These are phyloP conservation scores for Cornus controversa DNA, from an alignment of 148 eudicot genomes.

Conservation along the genomic window DNA sequence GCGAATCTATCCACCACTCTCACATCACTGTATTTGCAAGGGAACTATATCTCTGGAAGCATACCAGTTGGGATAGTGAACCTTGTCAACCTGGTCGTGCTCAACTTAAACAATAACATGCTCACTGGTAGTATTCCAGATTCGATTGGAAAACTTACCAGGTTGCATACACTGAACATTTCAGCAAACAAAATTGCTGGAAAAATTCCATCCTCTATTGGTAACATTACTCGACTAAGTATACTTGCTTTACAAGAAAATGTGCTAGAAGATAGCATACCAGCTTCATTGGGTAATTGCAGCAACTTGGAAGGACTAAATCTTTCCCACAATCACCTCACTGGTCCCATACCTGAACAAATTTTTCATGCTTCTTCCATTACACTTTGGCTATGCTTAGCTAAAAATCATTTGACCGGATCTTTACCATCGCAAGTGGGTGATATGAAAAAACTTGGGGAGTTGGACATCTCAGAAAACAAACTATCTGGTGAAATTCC, in stretches of 20 bases:
- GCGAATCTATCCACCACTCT: constrained; percentile 19
- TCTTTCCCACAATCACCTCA: background rate
- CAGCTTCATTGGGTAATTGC: constrained; percentile 13
- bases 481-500: constrained; percentile 12
- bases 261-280: constrained; percentile 6
- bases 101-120: constrained; percentile 4
- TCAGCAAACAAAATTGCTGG: constrained; percentile 11
- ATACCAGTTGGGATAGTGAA: constrained; percentile 17
- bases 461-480: too few relatives aligned
- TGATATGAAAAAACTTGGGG: too few relatives aligned
- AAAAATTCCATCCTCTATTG: constrained; percentile 21
- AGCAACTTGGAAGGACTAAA: constrained; percentile 7
- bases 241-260: background rate
- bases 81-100: background rate
- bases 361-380: background rate
- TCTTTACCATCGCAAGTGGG: too few relatives aligned
- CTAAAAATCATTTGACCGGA: too few relatives aligned
- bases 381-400: background rate
- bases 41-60: constrained; percentile 18
- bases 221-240: constrained; percentile 9
- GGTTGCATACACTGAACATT: constrained; percentile 6
- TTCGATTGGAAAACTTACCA: constrained; percentile 12
- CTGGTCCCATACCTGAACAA: constrained; percentile 4
- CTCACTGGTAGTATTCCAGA: constrained; percentile 22
- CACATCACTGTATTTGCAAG: background rate